Evolutionary conservation across 768 basidiomycete species (phyloP).

Genomic region (Lenzites betulinus): DNA sequence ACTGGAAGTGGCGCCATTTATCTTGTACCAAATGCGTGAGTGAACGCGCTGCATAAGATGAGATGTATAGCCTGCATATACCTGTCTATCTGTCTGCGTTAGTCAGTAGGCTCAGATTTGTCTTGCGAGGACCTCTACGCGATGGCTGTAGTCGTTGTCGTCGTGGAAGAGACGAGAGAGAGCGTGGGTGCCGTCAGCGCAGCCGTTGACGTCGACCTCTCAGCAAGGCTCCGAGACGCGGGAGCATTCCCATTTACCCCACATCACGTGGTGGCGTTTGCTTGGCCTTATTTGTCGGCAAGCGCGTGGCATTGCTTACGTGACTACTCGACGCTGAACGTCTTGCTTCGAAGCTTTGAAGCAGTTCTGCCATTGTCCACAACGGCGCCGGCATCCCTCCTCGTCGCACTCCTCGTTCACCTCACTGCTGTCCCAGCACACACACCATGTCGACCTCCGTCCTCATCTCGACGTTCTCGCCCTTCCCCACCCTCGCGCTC

Average conservation of each 20-base stretch:
- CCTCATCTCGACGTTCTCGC: conserved; percentile 61
- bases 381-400: not conserved
- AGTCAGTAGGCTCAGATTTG: no score
- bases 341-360: no score
- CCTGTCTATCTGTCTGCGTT: no score
- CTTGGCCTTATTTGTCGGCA: conserved; percentile 3
- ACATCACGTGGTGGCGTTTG: conserved; percentile 8
- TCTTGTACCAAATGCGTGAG: not conserved
- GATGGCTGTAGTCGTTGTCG: no score
- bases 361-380: conserved; percentile 1
- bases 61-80: no score
- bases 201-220: no score
- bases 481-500: conserved; percentile 58
- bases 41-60: not conserved
- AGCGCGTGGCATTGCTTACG: not conserved
- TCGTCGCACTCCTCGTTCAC: not conserved
- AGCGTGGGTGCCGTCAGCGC: no score
- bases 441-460: conserved; percentile 49
- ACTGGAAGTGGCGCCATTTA: conserved; percentile 21
- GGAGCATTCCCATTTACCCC: conserved; percentile 5
- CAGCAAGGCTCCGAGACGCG: not conserved
- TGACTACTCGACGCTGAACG: no score
- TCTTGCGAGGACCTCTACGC: no score
- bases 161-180: not conserved
- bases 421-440: not conserved